phyloP scores from a whole-genome alignment of 2,329 filamentous ascomycete species.

The Hypoxylon sp. region DNA sequence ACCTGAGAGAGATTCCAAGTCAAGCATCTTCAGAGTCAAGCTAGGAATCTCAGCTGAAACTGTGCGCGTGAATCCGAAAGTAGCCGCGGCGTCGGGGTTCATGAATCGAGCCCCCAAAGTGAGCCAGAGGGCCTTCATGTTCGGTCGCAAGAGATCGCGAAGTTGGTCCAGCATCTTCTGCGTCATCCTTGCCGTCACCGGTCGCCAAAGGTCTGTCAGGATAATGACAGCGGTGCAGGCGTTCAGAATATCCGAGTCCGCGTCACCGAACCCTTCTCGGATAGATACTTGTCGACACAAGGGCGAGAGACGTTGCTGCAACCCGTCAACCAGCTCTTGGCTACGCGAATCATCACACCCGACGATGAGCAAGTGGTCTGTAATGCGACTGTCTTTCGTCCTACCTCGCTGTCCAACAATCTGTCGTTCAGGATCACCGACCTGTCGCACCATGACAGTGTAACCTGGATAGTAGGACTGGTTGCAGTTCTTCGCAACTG shows the following conservation, averaged over 20 bases:
- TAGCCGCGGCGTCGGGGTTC: slow-evolving; percentile 51
- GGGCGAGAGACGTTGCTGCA: slow-evolving; percentile 45
- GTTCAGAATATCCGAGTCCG: slow-evolving; percentile 42
- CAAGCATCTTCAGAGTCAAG: slow-evolving; percentile 50
- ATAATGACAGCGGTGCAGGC: slow-evolving; percentile 55
- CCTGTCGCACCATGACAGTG: slow-evolving; percentile 58
- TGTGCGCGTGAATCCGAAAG: slow-evolving; percentile 53
- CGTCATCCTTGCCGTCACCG: slow-evolving; percentile 56
- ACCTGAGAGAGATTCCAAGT: slow-evolving; percentile 44
- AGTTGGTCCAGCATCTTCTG: slow-evolving; percentile 50
- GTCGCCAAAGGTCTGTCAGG: slow-evolving; percentile 56
- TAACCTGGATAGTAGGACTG: slow-evolving; percentile 55
- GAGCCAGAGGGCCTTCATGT: slow-evolving; percentile 50
- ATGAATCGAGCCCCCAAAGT: slow-evolving; percentile 42
- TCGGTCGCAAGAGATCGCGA: slow-evolving; percentile 45
- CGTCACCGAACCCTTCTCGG: slow-evolving; percentile 49
- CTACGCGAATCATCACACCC: slow-evolving; percentile 46
- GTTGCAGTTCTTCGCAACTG: slow-evolving; percentile 52
- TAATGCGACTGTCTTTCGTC: slow-evolving; percentile 15
- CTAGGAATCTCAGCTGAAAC: slow-evolving; percentile 51
- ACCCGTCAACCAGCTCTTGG: slow-evolving; percentile 39
- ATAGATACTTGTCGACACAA: slow-evolving; percentile 45
- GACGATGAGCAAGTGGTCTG: slow-evolving; percentile 54
- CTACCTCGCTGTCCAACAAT: slow-evolving; percentile 40
- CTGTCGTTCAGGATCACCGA: slow-evolving; percentile 46